phyloP scores from a whole-genome alignment of 495 filamentous ascomycete species.

The Penicillium psychrofluorescens region DNA sequence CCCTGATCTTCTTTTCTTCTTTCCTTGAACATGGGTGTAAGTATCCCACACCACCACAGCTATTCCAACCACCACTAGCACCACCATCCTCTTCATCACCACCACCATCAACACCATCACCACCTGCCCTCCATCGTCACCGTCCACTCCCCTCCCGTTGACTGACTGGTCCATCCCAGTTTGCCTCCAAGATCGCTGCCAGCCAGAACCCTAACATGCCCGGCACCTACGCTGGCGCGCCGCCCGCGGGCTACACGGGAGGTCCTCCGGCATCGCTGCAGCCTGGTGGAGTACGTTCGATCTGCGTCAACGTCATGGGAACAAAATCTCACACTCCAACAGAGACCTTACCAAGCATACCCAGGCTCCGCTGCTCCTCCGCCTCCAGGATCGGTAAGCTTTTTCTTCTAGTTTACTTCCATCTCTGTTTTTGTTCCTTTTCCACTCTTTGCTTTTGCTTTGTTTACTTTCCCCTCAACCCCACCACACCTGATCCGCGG shows the following conservation, averaged over 20 bases:
- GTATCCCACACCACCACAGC: conserved; percentile 1
- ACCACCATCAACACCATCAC: not conserved
- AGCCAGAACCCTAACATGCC: conserved; percentile 20
- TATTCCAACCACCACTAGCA: too few species aligned
- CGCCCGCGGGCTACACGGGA: conserved; percentile 36
- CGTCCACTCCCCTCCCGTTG: not conserved
- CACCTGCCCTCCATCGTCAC: not conserved
- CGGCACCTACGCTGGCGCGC: conserved; percentile 29
- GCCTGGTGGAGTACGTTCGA: conserved; percentile 33
- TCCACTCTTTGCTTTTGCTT: conserved; percentile 4
- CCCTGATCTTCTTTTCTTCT: not conserved
- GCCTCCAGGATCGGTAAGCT: conserved; percentile 35
- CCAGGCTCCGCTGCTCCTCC: conserved; percentile 24
- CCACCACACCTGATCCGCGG: not conserved
- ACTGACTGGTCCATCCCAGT: conserved; percentile 18
- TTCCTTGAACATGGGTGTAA: conserved; percentile 27
- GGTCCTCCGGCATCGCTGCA: conserved; percentile 33
- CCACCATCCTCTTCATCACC: not conserved
- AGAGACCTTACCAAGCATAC: conserved; percentile 34
- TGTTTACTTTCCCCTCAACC: not conserved
- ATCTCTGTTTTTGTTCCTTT: conserved; percentile 8
- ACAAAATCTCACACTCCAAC: conserved; percentile 2
- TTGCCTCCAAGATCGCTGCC: conserved; percentile 39
- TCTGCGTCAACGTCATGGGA: conserved; percentile 20
- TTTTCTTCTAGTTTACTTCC: conserved; percentile 5